phyloP scores from a whole-genome alignment of 2,329 filamentous ascomycete genomes.

The Periconia sp. region DNA sequence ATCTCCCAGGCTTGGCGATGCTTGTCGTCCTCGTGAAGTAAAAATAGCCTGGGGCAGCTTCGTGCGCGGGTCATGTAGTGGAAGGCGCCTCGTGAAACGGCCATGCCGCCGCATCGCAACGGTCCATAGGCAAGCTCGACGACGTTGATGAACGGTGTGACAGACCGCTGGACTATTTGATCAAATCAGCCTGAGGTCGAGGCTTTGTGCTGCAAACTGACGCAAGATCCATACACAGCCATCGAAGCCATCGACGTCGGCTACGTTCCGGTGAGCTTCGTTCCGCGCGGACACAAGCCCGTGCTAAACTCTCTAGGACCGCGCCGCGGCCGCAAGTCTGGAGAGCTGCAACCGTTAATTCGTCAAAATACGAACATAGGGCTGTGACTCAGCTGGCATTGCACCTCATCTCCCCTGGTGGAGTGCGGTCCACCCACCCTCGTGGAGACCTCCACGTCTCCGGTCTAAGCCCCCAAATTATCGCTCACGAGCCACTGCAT shows the following conservation, averaged over 20 bases:
- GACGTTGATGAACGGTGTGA: not conserved
- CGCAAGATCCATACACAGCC: constrained; percentile 30
- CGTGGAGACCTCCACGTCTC: constrained; percentile 28
- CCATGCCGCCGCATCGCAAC: constrained; percentile 16
- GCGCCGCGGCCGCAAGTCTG: constrained; percentile 14
- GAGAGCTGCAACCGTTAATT: constrained; percentile 22
- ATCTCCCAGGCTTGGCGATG: constrained; percentile 31
- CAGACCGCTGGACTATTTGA: not conserved
- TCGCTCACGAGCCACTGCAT: constrained; percentile 22
- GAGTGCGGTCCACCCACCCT: constrained; percentile 21
- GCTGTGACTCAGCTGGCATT: constrained; percentile 40
- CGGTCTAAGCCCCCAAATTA: constrained; percentile 40
- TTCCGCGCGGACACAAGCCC: constrained; percentile 10
- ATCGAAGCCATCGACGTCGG: constrained; percentile 22
- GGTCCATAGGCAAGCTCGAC: not conserved
- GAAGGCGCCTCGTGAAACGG: constrained; percentile 26
- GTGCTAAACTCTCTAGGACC: constrained; percentile 19
- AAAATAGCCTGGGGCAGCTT: constrained; percentile 34
- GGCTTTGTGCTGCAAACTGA: constrained; percentile 27
- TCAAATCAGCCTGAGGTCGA: constrained; percentile 23
- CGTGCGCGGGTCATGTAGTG: constrained; percentile 9
- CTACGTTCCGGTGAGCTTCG: constrained; percentile 35
- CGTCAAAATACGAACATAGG: constrained; percentile 28
- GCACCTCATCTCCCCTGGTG: constrained; percentile 33
- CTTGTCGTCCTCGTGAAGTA: constrained; percentile 29